Percentiles rank a stretch among this genome's conserved stretches.
Evolutionary conservation across 2,329 filamentous ascomycete genomes (phyloP).

Genomic region (Teratosphaeriaceae sp.): DNA sequence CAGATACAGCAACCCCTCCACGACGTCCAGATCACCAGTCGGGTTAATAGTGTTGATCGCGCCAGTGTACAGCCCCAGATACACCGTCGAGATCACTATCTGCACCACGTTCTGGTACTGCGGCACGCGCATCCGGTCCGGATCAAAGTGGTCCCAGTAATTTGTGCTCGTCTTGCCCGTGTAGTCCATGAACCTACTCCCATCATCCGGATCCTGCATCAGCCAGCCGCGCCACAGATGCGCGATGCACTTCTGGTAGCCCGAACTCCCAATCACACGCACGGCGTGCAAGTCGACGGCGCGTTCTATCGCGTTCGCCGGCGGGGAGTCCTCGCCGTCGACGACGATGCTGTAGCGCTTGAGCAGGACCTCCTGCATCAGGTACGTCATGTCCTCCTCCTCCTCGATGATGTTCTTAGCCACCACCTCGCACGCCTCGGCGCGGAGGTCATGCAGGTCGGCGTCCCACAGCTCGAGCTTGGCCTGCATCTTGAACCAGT

Average conservation of each 20-base stretch:
- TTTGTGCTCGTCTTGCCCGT: constrained; percentile 69
- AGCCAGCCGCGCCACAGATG: constrained; percentile 96
- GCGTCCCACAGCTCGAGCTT: constrained; percentile 84
- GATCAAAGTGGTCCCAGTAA: constrained; percentile 80
- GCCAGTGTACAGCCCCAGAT: constrained; percentile 75
- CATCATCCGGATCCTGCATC: constrained; percentile 89
- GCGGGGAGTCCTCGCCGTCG: constrained; percentile 62
- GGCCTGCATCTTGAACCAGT: constrained; percentile 76
- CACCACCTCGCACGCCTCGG: constrained; percentile 81
- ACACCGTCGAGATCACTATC: constrained; percentile 75
- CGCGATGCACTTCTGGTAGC: constrained; percentile 91
- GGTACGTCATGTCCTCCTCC: constrained; percentile 71
- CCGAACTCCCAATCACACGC: constrained; percentile 79
- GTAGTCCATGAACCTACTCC: constrained; percentile 84
- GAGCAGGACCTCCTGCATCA: constrained; percentile 75
- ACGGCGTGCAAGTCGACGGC: constrained; percentile 90
- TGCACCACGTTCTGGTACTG: constrained; percentile 89
- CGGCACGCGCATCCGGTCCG: constrained; percentile 88
- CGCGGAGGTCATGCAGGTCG: constrained; percentile 71
- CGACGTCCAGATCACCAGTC: constrained; percentile 71
- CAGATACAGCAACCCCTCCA: constrained; percentile 78
- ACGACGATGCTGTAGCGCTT: constrained; percentile 80
- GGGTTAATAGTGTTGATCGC: constrained; percentile 90
- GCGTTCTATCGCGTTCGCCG: constrained; percentile 85
- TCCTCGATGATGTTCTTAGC: constrained; percentile 81